A percentile compares a stretch with the other conserved stretches of the same genome.
Evolutionary conservation across 140 eudicot species (phyloP).

Genomic region (Bidens hawaiensis): DNA sequence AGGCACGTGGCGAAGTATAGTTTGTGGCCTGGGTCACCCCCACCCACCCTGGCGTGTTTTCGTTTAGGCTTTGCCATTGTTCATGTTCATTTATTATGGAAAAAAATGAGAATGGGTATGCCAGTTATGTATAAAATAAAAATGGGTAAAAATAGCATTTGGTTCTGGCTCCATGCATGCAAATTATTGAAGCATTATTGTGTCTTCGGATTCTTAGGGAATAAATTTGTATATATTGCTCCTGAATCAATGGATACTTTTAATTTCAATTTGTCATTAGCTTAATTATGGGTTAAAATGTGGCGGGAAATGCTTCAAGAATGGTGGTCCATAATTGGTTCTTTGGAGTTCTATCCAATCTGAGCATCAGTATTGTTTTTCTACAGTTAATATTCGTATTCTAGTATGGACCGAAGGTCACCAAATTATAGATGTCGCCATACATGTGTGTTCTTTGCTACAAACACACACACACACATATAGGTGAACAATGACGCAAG

Average conservation of each 20-base stretch:
- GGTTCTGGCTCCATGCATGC: slow-evolving; percentile 53
- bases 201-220: slow-evolving; percentile 19
- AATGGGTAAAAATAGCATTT: slow-evolving; percentile 45
- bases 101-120: slow-evolving; percentile 18
- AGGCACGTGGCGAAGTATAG: too few relatives aligned
- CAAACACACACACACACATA: too few relatives aligned
- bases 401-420: slow-evolving; percentile 20
- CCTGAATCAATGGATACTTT: slow-evolving; percentile 31
- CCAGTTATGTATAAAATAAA: too few relatives aligned
- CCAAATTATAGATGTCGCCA: slow-evolving; percentile 21
- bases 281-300: slow-evolving; percentile 3
- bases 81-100: too few relatives aligned
- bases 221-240: slow-evolving; percentile 17
- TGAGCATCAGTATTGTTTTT: slow-evolving; percentile 17
- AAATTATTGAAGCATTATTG: slow-evolving; percentile 30
- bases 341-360: slow-evolving; percentile 22
- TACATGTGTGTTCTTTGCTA: too few relatives aligned
- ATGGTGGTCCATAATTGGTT: slow-evolving; percentile 27
- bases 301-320: slow-evolving; percentile 12
- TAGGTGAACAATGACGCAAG: too few relatives aligned
- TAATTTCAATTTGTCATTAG: slow-evolving; percentile 6
- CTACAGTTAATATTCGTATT: slow-evolving; percentile 24
- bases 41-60: too few relatives aligned
- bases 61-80: too few relatives aligned
- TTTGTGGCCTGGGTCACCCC: too few relatives aligned